These are phyloP conservation scores for Arachnopeziza araneosa DNA, from an alignment of 2,329 filamentous ascomycete species.

Conservation along the genomic window DNA sequence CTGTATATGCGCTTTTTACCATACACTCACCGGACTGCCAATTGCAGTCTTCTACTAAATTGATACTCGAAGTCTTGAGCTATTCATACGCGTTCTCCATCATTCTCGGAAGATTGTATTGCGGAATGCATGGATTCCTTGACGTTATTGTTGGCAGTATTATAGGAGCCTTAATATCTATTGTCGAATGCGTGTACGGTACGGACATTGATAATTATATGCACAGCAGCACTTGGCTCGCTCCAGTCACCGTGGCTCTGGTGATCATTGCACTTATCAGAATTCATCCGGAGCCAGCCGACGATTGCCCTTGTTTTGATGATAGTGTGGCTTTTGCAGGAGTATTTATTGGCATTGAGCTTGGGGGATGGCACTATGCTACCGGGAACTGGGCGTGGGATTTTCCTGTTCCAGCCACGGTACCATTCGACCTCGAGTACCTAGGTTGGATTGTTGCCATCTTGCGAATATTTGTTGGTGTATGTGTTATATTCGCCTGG, in stretches of 20 bases:
- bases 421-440: constrained; percentile 59
- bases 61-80: constrained; percentile 60
- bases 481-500: constrained; percentile 83
- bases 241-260: constrained; percentile 57
- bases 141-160: constrained; percentile 79
- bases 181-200: constrained; percentile 55
- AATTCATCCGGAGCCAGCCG: constrained; percentile 90
- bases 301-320: constrained; percentile 95
- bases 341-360: constrained; percentile 77
- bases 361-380: constrained; percentile 75
- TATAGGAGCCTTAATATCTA: constrained; percentile 62
- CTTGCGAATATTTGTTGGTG: constrained; percentile 69
- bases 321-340: constrained; percentile 92
- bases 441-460: constrained; percentile 61
- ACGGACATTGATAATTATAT: constrained; percentile 66
- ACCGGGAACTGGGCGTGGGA: constrained; percentile 40
- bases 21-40: constrained; percentile 61
- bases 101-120: constrained; percentile 86
- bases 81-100: constrained; percentile 89
- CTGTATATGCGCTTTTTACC: constrained; percentile 72
- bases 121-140: constrained; percentile 96
- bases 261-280: constrained; percentile 72
- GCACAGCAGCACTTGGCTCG: constrained; percentile 56
- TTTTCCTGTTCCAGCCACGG: constrained; percentile 47
- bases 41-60: constrained; percentile 51